Evolutionary conservation across 192 early-diverging fungal genomes (phyloP), one percentile per base, ranked within the genome.

Genomic region (Coemansia sp.): DNA sequence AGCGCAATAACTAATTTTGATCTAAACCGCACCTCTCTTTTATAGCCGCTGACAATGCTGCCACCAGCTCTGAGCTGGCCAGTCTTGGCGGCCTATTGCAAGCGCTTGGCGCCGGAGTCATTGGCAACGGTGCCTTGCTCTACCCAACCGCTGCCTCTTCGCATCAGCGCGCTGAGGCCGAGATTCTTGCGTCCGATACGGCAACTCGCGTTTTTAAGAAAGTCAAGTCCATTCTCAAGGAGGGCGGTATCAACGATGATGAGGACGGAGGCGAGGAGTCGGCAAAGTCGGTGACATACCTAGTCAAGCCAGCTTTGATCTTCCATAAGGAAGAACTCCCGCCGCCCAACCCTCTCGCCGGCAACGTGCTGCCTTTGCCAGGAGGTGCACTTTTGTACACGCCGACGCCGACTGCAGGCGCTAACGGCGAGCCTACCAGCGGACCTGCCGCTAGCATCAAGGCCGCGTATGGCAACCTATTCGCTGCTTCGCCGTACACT

Each of bases 301-400:
- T 80, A 50, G 44, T 75, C 69, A 80, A 80, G 73, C 78, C 78
- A 0, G 78, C 78, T 1, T 56, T 80, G 73, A 75, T 80, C 43
- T 80, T 74, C 78, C 78, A 80, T 73, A 74, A 75, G 62, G 78
- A 80, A 39, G 78, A 75, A 66, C 62, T 80, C 15, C 69, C 78
- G 59, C 77, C 77, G n/a, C 72, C 78, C 20, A 80, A 80, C 58
- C 72, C 72, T 0, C 63, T 80, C 3, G 78, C 66, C 6, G 78
- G 78, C 39, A 80, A 80, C 62, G 78, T 75, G 35, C 58, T 80
- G 22, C 78, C 78, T 0, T 59, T 80, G 16, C 78, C 78, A 0
- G 78, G 78, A 18, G 78, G 78, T 1, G 78, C 78, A n/a, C 72
- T 80, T 10, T 59, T 80, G 40, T 75, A 80, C 69, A 80, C 78